phyloP scores from a whole-genome alignment of 2,329 filamentous ascomycete species.

The Purpureocillium takamizusanense region DNA sequence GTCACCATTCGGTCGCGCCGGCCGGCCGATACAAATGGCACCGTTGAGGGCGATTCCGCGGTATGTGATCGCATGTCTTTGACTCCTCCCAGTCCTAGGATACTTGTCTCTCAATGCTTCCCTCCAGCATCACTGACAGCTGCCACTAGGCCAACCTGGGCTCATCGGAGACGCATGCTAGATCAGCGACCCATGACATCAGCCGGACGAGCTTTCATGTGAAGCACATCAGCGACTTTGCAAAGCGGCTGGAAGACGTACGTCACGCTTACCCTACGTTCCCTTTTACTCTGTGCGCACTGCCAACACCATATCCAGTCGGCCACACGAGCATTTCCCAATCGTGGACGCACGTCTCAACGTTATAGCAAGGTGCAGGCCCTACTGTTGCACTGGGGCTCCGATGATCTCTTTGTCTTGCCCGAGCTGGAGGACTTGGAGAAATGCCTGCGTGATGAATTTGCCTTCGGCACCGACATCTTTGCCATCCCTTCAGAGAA shows the following conservation, averaged over 20 bases:
- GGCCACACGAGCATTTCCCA: constrained; percentile 46
- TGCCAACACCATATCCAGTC: constrained; percentile 27
- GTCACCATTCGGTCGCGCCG: constrained; percentile 43
- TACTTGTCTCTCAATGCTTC: no score
- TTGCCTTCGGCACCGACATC: constrained; percentile 46
- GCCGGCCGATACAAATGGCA: constrained; percentile 34
- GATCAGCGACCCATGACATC: constrained; percentile 44
- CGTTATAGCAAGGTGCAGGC: constrained; percentile 47
- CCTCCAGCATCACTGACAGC: neutral
- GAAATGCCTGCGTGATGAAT: constrained; percentile 44
- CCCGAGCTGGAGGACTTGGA: constrained; percentile 49
- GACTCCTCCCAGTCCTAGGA: no score
- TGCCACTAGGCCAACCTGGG: neutral
- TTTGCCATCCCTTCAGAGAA: constrained; percentile 51
- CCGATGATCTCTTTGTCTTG: constrained; percentile 48
- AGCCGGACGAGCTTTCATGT: constrained; percentile 50
- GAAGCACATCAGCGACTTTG: constrained; percentile 46
- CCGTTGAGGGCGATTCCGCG: constrained; percentile 38
- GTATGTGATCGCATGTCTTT: no score
- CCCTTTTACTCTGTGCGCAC: neutral
- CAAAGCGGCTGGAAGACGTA: constrained; percentile 45
- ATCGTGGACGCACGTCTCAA: constrained; percentile 40
- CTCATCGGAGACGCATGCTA: constrained; percentile 16
- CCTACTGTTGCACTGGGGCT: constrained; percentile 48
- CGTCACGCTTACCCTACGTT: constrained; percentile 13